Base-by-base conservation (phyloP, 805 yeast genomes). In the Cyberlindnera nakhonratchasimensis region DNA sequence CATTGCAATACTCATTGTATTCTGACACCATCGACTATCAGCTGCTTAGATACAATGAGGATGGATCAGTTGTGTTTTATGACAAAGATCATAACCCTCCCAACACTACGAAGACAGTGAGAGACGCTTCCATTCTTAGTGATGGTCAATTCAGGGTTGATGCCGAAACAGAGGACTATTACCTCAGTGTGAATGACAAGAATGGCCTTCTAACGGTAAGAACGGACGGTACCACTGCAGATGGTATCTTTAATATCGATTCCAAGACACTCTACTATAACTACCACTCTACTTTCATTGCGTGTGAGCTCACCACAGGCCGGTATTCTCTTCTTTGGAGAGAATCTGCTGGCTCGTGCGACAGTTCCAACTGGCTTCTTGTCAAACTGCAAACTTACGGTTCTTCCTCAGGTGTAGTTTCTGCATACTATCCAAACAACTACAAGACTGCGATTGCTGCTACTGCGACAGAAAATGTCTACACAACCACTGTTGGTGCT, bases 251-350 rank as follows among this genome's bases (percentile, higher is more conserved):
- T 41, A 42, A 32, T 39, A 37, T 52, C 29, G 20, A 45, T 2
- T 30, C 42, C 17, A 29, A 32, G n/a, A 14, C 23, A 3, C 29
- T 55, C 4, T 49, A 18, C 42, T 55, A 44, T 40, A 37, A 46
- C 29, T 54, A 55, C 36, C 55, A 50, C 24, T 38, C 46, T 23
- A 43, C 50, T 4, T 55, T 54, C 29, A 34, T 54, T 14, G 59
- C 59, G 1, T 55, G 59, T 39, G 48, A 42, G 20, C 29, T 31
- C 30, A 19, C 29, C 11, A 23, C 11, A 37, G 46, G 40, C 2
- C 29, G 46, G 20, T 54, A 52, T 30, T 26, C 43, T 5, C 37
- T 54, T n/a, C 40, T 47, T 26, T 55, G 59, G 59, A 48, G 53
- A 36, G 42, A 40, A 17, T 13, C 37, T 20, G 57, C 51, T 34